phyloP scores from a whole-genome alignment of 1,284 basidiomycete species.

The Rugosomyces carneus region DNA sequence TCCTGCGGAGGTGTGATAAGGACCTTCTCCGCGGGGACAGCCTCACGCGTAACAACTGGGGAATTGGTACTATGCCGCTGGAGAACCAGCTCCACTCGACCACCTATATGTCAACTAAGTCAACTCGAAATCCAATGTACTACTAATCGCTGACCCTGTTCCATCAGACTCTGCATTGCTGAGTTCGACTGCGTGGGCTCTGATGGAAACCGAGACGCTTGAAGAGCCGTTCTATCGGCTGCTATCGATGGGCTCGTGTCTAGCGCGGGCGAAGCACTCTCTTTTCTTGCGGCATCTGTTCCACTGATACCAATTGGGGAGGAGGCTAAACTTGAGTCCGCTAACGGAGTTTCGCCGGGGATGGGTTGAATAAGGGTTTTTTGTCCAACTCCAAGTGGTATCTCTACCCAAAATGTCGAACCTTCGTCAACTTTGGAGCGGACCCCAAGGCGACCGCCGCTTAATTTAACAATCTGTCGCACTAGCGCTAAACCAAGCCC shows the following conservation, averaged over 20 bases:
- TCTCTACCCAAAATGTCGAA: conserved; percentile 77
- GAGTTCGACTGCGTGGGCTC: conserved; percentile 31
- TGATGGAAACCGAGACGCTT: conserved; percentile 22
- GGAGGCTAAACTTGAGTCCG: conserved; percentile 4
- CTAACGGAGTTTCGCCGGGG: conserved; percentile 3
- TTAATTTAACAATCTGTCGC: conserved; percentile 84
- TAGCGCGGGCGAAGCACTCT: conserved; percentile 2
- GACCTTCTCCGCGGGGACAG: background rate
- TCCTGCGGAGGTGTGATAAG: background rate
- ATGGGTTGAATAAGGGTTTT: conserved; percentile 25
- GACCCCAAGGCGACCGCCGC: conserved; percentile 75
- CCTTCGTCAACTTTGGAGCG: conserved; percentile 55
- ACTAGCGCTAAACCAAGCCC: conserved; percentile 86
- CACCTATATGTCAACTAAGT: conserved; percentile 33
- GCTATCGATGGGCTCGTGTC: conserved; percentile 21
- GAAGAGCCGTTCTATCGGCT: conserved; percentile 25
- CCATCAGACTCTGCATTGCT: conserved; percentile 62
- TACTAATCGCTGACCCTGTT: conserved; percentile 45
- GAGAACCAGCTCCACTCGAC: conserved; percentile 53
- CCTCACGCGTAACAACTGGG: conserved; percentile 34
- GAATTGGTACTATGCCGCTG: conserved; percentile 37
- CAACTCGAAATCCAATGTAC: background rate
- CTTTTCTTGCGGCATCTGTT: conserved; percentile 4
- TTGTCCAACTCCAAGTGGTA: conserved; percentile 45
- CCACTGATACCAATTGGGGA: conserved; percentile 5